Evolutionary conservation across 2,329 filamentous ascomycete genomes (phyloP).

Genomic region (Neodidymelliopsis sp.): DNA sequence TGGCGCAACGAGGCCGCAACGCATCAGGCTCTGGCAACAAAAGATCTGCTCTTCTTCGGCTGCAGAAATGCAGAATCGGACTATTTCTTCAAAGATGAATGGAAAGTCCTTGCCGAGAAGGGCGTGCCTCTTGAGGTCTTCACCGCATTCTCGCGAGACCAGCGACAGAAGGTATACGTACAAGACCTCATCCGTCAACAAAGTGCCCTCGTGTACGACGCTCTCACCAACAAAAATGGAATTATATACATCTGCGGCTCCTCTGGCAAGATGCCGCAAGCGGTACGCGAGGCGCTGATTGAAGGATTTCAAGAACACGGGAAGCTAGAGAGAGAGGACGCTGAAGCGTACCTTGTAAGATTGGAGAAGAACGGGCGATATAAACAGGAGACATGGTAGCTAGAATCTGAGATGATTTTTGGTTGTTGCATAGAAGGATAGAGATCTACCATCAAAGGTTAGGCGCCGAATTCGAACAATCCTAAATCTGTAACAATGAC

Average conservation of each 20-base stretch:
- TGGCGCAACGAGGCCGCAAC: conserved; percentile 45
- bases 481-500: conserved; percentile 4
- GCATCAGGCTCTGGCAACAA: conserved; percentile 5
- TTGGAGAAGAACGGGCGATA: conserved; percentile 71
- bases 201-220: conserved; percentile 56
- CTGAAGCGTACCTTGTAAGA: conserved; percentile 62
- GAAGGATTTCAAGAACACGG: conserved; percentile 62
- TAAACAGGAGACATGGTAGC: conserved; percentile 74
- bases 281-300: conserved; percentile 71
- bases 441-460: background rate
- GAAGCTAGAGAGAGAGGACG: conserved; percentile 54
- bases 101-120: conserved; percentile 59
- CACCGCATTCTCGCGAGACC: conserved; percentile 74
- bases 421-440: background rate
- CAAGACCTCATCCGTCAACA: conserved; percentile 68
- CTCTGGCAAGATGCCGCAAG: conserved; percentile 75
- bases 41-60: conserved; percentile 77
- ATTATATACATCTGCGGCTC: conserved; percentile 67
- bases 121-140: conserved; percentile 61
- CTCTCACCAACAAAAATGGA: conserved; percentile 61
- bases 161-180: conserved; percentile 69
- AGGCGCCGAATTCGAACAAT: background rate
- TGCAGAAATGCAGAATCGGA: conserved; percentile 78
- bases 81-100: conserved; percentile 83
- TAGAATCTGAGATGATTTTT: no score